A percentile compares a stretch with the other conserved stretches of the same genome.
Conservation (phyloP, 2,329 filamentous ascomycete genomes). For the Magnaporthiopsis incrustans region DNA sequence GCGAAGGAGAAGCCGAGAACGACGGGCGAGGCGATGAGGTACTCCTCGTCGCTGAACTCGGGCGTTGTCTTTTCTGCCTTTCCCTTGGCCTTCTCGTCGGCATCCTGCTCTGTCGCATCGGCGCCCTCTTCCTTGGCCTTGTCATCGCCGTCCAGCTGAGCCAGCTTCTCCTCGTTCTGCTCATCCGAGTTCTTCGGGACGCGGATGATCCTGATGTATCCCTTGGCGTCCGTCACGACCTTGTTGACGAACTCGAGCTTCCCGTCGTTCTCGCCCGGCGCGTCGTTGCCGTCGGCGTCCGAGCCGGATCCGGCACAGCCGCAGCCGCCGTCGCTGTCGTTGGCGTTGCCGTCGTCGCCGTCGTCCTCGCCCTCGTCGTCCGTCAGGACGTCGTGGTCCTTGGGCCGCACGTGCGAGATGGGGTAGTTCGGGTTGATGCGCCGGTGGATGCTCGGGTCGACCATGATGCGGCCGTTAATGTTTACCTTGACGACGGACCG, state of each 20-base stretch:
- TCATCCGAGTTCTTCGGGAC: conserved; percentile 20
- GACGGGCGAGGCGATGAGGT: conserved; percentile 74
- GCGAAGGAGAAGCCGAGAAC: conserved; percentile 82
- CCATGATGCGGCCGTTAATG: conserved; percentile 80
- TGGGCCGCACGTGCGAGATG: conserved; percentile 64
- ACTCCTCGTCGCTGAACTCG: conserved; percentile 72
- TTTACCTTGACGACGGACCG: conserved; percentile 69
- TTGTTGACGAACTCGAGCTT: conserved; percentile 42
- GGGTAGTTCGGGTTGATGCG: conserved; percentile 82
- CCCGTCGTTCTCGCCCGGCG: conserved; percentile 32
- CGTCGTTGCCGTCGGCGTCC: conserved; percentile 21
- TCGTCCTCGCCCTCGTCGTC: conserved; percentile 41
- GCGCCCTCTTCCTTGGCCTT: conserved; percentile 17
- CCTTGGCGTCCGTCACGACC: conserved; percentile 37
- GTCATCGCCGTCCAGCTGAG: conserved; percentile 34
- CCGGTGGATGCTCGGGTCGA: conserved; percentile 75
- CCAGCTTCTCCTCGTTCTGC: conserved; percentile 41
- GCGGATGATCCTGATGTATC: conserved; percentile 25
- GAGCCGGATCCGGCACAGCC: conserved; percentile 28
- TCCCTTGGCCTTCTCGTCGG: conserved; percentile 13
- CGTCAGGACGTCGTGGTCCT: conserved; percentile 55
- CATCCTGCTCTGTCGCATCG: conserved; percentile 6
- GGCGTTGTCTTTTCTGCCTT: conserved; percentile 26
- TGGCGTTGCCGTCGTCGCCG: conserved; percentile 31
- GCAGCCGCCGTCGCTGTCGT: conserved; percentile 22